A percentile compares a stretch with the other conserved stretches of the same genome.
phyloP scores from a whole-genome alignment of 176 grass and related monocot species.

The Carex myosuroides region DNA sequence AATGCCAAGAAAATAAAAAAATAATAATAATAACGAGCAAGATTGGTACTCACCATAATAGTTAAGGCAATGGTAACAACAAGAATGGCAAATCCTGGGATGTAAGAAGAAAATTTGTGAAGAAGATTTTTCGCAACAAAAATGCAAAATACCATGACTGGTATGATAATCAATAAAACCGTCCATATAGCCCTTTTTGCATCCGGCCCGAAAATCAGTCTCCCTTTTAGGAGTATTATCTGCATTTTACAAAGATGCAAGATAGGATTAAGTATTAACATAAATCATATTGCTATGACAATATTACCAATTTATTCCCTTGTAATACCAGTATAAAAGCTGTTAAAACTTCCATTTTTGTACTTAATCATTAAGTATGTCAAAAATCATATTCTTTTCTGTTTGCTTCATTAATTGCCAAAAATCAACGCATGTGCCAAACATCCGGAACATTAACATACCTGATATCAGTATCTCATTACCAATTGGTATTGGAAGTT shows the following conservation, averaged over 20 bases:
- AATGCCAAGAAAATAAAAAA: neutral
- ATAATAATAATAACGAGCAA: neutral
- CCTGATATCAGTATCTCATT: neutral
- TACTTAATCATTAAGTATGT: neutral
- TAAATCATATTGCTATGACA: neutral
- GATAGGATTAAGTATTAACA: neutral
- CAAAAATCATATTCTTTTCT: neutral
- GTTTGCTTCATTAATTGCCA: neutral
- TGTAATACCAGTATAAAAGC: neutral
- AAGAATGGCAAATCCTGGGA: slow-evolving; percentile 57
- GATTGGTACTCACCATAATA: slow-evolving; percentile 52
- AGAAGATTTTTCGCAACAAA: slow-evolving; percentile 63
- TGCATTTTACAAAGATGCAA: slow-evolving; percentile 32
- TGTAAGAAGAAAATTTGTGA: slow-evolving; percentile 49
- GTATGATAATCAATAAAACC: slow-evolving; percentile 63
- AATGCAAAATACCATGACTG: slow-evolving; percentile 66
- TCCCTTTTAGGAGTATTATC: slow-evolving; percentile 65
- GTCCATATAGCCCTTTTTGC: slow-evolving; percentile 55
- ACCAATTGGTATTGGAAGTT: neutral
- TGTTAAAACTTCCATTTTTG: neutral
- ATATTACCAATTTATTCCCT: neutral
- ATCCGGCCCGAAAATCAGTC: slow-evolving; percentile 85
- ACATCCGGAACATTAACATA: neutral
- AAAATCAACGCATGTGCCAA: neutral
- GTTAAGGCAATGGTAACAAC: slow-evolving; percentile 39